Evolutionary conservation across 768 basidiomycete genomes (phyloP).

Genomic region (Tremella mesenterica): DNA sequence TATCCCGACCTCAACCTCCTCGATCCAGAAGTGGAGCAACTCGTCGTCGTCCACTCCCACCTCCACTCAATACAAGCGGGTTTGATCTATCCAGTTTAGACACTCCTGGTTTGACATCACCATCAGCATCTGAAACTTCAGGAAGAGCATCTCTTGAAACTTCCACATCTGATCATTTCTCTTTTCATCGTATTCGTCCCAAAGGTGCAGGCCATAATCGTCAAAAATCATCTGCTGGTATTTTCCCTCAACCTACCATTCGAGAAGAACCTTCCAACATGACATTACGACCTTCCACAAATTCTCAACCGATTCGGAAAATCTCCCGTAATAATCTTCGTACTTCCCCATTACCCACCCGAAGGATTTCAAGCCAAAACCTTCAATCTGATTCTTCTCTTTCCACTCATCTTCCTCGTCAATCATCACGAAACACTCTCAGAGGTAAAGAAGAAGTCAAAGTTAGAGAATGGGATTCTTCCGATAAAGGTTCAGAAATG

Average conservation of each 20-base stretch:
- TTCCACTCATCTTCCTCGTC: too few species aligned
- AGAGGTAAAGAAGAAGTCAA: background rate
- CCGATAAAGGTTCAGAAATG: slow-evolving; percentile 4
- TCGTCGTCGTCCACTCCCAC: slow-evolving; percentile 25
- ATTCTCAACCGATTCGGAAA: background rate
- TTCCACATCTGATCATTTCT: slow-evolving; percentile 14
- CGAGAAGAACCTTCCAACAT: slow-evolving; percentile 27
- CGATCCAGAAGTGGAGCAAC: background rate
- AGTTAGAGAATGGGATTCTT: background rate
- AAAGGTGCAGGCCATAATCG: slow-evolving; percentile 24
- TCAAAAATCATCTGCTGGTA: slow-evolving; percentile 31
- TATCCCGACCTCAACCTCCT: slow-evolving; percentile 25
- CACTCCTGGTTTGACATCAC: slow-evolving; percentile 31
- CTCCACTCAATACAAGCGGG: slow-evolving; percentile 12
- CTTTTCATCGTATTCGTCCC: slow-evolving; percentile 11
- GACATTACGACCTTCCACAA: slow-evolving; percentile 15
- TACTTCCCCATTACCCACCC: too few species aligned
- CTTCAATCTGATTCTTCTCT: too few species aligned
- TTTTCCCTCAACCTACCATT: slow-evolving; percentile 29
- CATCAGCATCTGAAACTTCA: slow-evolving; percentile 31
- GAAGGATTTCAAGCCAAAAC: too few species aligned
- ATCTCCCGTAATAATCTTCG: slow-evolving; percentile 5
- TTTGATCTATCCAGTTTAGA: slow-evolving; percentile 8
- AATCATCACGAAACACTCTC: background rate
- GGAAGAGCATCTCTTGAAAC: slow-evolving; percentile 30